Percentiles rank a stretch among this genome's conserved stretches.
These are phyloP conservation scores for Cryptococcus wingfieldii DNA, from an alignment of 1,284 basidiomycete genomes.

Conservation along the genomic window DNA sequence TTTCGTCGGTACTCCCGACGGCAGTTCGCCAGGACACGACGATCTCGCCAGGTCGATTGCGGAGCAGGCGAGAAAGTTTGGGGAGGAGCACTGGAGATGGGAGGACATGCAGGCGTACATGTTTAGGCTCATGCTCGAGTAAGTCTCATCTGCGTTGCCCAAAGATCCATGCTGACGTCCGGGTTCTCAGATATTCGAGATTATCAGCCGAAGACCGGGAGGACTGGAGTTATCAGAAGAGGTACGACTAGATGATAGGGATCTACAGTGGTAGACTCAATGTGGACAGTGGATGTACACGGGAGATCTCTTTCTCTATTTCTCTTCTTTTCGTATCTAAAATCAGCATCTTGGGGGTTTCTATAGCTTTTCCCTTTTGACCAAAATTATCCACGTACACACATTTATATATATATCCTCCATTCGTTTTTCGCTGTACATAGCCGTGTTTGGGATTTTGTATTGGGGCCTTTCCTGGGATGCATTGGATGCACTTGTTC, in stretches of 20 bases:
- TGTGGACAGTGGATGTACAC: no score
- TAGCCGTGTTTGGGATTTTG: no score
- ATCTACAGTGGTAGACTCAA: not conserved
- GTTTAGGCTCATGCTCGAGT: conserved; percentile 42
- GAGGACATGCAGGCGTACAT: conserved; percentile 54
- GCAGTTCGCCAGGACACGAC: conserved; percentile 43
- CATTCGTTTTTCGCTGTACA: no score
- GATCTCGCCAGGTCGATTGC: conserved; percentile 50
- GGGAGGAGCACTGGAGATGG: conserved; percentile 50
- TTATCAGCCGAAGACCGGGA: conserved; percentile 33
- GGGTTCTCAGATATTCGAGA: conserved; percentile 25
- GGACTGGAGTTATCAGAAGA: conserved; percentile 27
- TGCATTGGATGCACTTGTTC: no score
- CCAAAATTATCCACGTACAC: no score
- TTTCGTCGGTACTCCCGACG: conserved; percentile 50
- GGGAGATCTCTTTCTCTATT: not conserved
- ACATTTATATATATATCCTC: no score
- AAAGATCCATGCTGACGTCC: not conserved
- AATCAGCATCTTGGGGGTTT: no score
- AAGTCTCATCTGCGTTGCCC: conserved; percentile 6
- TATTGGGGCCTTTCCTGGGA: no score
- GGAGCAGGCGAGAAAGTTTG: conserved; percentile 48
- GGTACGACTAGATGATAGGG: conserved; percentile 7
- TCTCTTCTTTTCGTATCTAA: not conserved
- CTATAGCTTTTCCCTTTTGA: no score